phyloP scores from a whole-genome alignment of 192 early-diverging fungal genomes.

The Funneliformis geosporum region DNA sequence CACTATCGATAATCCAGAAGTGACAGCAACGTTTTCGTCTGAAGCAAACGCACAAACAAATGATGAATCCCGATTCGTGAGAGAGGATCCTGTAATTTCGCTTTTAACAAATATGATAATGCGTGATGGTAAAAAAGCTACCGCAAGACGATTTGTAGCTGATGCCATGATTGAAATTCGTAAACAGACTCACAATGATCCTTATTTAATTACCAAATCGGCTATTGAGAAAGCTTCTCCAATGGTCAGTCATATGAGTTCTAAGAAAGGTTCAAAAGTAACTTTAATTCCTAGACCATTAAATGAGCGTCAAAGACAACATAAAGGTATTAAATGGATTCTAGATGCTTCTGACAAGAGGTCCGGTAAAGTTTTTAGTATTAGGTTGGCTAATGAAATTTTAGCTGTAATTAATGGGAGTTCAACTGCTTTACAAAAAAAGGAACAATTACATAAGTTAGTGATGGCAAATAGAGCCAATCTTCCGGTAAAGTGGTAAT shows the following conservation, averaged over 20 bases:
- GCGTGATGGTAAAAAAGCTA: constrained; percentile 88
- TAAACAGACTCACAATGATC: constrained; percentile 60
- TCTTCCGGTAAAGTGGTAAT: constrained; percentile 50
- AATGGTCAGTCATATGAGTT: constrained; percentile 68
- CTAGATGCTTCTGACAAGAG: constrained; percentile 69
- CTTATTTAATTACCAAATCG: constrained; percentile 63
- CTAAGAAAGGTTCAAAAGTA: constrained; percentile 80
- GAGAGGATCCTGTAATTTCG: constrained; percentile 64
- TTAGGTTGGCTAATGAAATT: constrained; percentile 77
- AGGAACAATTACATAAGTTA: constrained; percentile 73
- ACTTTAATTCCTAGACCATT: constrained; percentile 78
- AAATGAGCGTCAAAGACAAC: constrained; percentile 72
- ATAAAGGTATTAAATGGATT: constrained; percentile 86
- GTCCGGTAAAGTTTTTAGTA: constrained; percentile 64
- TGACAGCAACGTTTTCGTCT: not conserved
- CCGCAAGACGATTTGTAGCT: constrained; percentile 65
- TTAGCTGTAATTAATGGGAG: constrained; percentile 77
- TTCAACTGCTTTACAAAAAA: constrained; percentile 70
- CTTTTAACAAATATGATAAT: constrained; percentile 91
- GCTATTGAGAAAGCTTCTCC: constrained; percentile 78
- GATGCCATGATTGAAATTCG: constrained; percentile 72
- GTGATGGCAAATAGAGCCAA: constrained; percentile 83
- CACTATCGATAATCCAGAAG: not conserved
- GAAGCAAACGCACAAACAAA: not conserved
- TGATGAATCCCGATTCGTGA: constrained; percentile 45